A percentile compares a stretch with the other conserved stretches of the same genome.
phyloP scores from a whole-genome alignment of 345 rosid species.

The Eucalyptus curtisii region DNA sequence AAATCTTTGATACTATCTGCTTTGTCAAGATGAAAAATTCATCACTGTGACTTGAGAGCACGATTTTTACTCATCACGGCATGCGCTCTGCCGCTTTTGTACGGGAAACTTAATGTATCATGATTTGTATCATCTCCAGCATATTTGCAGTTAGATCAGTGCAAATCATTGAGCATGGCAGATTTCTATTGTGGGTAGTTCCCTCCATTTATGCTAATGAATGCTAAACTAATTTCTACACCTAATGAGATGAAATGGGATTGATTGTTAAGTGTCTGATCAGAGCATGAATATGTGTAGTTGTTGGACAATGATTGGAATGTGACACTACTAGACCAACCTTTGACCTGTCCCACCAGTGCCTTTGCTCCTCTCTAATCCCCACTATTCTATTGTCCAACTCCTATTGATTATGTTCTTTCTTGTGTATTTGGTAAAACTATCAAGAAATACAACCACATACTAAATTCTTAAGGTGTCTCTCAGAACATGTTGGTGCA shows the following conservation, averaged over 20 bases:
- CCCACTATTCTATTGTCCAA: background rate
- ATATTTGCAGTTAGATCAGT: background rate
- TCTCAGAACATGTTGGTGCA: background rate
- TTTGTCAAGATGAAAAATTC: background rate
- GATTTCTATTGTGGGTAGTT: background rate
- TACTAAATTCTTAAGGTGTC: background rate
- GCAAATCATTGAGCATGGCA: background rate
- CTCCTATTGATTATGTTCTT: background rate
- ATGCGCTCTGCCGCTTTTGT: background rate
- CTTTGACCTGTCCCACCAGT: slow-evolving; percentile 5
- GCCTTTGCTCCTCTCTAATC: background rate
- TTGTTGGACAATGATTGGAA: slow-evolving; percentile 13
- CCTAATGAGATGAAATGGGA: background rate
- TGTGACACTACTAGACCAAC: slow-evolving; percentile 11
- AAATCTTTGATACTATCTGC: background rate
- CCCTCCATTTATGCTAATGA: background rate
- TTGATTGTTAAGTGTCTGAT: background rate
- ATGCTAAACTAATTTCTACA: background rate
- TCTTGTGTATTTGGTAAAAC: background rate
- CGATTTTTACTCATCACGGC: background rate
- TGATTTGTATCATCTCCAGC: background rate
- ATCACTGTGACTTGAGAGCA: background rate
- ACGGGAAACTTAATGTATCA: background rate
- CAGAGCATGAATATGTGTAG: background rate
- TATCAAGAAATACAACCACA: background rate